phyloP scores from a whole-genome alignment of 179 eudicot species.

The Dionaea muscipula region DNA sequence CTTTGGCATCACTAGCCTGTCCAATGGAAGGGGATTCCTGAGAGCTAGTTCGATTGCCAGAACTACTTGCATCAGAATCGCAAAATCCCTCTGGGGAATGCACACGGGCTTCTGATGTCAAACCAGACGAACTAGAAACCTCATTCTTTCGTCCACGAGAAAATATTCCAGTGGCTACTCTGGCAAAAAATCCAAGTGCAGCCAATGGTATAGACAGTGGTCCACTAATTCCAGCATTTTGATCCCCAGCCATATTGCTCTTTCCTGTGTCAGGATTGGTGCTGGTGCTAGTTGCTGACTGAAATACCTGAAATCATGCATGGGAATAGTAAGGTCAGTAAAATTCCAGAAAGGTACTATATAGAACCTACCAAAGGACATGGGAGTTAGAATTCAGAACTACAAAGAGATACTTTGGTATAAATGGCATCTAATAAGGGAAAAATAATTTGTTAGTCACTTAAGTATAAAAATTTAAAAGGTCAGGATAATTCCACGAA shows the following conservation, averaged over 20 bases:
- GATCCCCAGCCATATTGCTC: conserved; percentile 26
- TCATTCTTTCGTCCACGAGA: conserved; percentile 44
- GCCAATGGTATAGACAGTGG: conserved; percentile 68
- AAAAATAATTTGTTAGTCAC: too few relatives aligned
- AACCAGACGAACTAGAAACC: conserved; percentile 26
- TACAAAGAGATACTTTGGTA: too few relatives aligned
- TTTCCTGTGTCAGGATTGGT: conserved; percentile 36
- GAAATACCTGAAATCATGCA: conserved; percentile 32
- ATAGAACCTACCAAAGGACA: background rate
- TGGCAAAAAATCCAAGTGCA: conserved; percentile 66
- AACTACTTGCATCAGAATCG: conserved; percentile 22
- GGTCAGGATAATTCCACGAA: too few relatives aligned
- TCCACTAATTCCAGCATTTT: conserved; percentile 44
- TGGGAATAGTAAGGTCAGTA: background rate
- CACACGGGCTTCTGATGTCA: conserved; percentile 25
- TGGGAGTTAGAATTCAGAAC: too few relatives aligned
- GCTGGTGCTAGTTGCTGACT: conserved; percentile 21
- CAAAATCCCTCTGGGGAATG: conserved; percentile 19
- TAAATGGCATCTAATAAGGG: too few relatives aligned
- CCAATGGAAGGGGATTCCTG: conserved; percentile 26
- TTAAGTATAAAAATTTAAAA: too few relatives aligned
- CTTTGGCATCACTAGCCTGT: conserved; percentile 16
- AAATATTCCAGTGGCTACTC: conserved; percentile 75
- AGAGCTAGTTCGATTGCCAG: conserved; percentile 26
- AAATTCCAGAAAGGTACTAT: background rate